These are phyloP conservation scores for Nicotiana obtusifolia DNA, from an alignment of 257 asterid genomes.

Conservation along the genomic window DNA sequence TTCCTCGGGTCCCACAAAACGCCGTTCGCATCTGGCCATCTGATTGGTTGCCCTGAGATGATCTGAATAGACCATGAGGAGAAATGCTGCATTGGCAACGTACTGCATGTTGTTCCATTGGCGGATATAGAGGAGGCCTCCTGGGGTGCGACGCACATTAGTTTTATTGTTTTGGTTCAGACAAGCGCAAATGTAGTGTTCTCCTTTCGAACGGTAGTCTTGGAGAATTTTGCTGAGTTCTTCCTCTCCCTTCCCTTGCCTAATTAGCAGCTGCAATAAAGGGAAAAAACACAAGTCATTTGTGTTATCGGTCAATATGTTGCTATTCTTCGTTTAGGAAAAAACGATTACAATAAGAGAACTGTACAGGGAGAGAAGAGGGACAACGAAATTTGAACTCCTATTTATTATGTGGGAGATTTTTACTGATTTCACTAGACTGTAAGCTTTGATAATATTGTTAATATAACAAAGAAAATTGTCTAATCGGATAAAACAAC, in stretches of 20 bases:
- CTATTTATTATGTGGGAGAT: no score
- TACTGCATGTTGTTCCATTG: constrained; percentile 98
- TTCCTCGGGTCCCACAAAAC: constrained; percentile 31
- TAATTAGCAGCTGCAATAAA: constrained; percentile 31
- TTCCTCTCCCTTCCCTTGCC: constrained; percentile 25
- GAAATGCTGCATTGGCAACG: constrained; percentile 50
- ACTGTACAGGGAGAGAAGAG: no score
- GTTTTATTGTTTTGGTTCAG: constrained; percentile 46
- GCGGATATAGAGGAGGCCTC: constrained; percentile 71
- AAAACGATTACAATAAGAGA: no score
- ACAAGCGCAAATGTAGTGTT: constrained; percentile 52
- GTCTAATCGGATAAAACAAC: background rate
- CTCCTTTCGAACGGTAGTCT: constrained; percentile 53
- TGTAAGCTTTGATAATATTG: background rate
- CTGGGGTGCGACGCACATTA: constrained; percentile 70
- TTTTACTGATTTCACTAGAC: no score
- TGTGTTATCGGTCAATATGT: no score
- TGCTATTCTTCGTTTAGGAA: no score
- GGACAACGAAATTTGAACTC: no score
- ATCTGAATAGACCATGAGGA: constrained; percentile 51
- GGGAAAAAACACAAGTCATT: background rate
- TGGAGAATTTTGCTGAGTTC: constrained; percentile 25
- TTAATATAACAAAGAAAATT: background rate
- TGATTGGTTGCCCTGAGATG: constrained; percentile 53
- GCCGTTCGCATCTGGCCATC: constrained; percentile 33